These are phyloP conservation scores for Lepidium africanum DNA, from an alignment of 345 rosid species.

Conservation along the genomic window DNA sequence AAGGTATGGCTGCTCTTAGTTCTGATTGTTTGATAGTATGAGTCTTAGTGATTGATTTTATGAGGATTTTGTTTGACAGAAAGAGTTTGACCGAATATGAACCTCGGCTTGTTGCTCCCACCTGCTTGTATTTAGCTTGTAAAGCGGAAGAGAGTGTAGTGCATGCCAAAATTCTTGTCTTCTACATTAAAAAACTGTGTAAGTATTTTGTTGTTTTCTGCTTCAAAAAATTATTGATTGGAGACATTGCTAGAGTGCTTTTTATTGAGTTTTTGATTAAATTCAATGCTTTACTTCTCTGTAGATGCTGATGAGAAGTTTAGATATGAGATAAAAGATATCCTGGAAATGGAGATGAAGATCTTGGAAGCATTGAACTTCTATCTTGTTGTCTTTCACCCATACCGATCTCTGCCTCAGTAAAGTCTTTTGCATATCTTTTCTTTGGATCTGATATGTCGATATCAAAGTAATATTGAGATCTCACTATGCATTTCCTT, in stretches of 20 bases:
- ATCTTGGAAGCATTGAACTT: constrained; percentile 87
- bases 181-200: constrained; percentile 63
- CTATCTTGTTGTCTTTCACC: constrained; percentile 91
- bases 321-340: constrained; percentile 75
- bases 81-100: constrained; percentile 88
- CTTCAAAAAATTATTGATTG: not conserved
- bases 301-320: constrained; percentile 80
- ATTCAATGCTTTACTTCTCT: constrained; percentile 14
- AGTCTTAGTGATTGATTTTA: not conserved
- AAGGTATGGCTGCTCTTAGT: constrained; percentile 38
- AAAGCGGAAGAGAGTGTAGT: constrained; percentile 98
- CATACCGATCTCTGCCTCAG: constrained; percentile 80
- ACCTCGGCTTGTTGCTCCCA: constrained; percentile 90
- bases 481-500: not conserved
- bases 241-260: not conserved
- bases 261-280: constrained; percentile 13
- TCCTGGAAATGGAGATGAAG: constrained; percentile 98
- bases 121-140: constrained; percentile 93
- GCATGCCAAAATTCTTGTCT: constrained; percentile 72
- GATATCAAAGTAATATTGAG: not conserved
- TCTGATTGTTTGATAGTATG: not conserved
- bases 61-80: constrained; percentile 34
- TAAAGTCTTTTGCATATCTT: constrained; percentile 32
- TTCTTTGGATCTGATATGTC: not conserved
- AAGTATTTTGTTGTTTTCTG: constrained; percentile 21